phyloP scores from a whole-genome alignment of 306 rosid genomes.

The Prunus dulcis region DNA sequence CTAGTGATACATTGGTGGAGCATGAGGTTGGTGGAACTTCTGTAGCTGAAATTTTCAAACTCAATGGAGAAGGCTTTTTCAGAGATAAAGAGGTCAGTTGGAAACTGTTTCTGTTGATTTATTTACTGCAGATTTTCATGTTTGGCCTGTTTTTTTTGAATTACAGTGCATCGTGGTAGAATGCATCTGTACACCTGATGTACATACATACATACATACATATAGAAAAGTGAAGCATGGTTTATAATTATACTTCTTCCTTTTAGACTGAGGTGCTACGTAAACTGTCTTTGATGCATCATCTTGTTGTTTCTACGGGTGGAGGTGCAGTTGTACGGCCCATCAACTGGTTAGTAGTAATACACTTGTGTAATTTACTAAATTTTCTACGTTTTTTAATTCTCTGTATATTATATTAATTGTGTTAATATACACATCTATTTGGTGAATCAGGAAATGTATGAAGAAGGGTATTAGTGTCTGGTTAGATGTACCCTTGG shows the following conservation, averaged over 20 bases:
- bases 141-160: not conserved
- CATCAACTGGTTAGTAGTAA: slow-evolving; percentile 65
- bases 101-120: slow-evolving; percentile 9
- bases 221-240: not conserved
- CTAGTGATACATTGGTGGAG: slow-evolving; percentile 85
- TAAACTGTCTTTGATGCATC: slow-evolving; percentile 61
- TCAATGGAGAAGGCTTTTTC: slow-evolving; percentile 73
- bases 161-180: not conserved
- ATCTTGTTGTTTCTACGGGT: slow-evolving; percentile 80
- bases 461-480: slow-evolving; percentile 86
- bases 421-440: not conserved
- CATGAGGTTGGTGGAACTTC: slow-evolving; percentile 59
- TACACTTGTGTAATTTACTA: slow-evolving; percentile 9
- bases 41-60: slow-evolving; percentile 84
- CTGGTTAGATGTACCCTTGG: slow-evolving; percentile 95
- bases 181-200: not conserved
- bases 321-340: slow-evolving; percentile 91
- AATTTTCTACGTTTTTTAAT: not conserved
- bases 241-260: slow-evolving; percentile 18
- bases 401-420: not conserved
- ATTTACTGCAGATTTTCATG: slow-evolving; percentile 11
- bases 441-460: slow-evolving; percentile 59
- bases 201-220: not conserved
- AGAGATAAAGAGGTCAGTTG: slow-evolving; percentile 85
- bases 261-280: slow-evolving; percentile 72